These are phyloP conservation scores for Mrakia frigida DNA, from an alignment of 768 basidiomycete genomes.

Conservation along the genomic window DNA sequence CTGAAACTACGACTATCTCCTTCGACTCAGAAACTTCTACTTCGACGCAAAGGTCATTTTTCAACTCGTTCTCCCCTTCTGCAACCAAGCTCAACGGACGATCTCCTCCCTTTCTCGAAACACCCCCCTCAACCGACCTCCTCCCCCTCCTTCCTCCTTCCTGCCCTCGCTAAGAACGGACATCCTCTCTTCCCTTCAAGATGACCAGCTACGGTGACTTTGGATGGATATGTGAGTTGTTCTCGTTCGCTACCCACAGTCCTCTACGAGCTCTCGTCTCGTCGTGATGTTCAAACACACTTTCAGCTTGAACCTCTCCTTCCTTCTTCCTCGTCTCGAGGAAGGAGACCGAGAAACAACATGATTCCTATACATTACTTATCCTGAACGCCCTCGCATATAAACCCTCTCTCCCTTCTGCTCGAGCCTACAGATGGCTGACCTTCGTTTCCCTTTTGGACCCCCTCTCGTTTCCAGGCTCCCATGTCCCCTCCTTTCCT, in stretches of 20 bases:
- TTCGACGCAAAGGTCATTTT: not conserved
- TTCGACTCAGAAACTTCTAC: not conserved
- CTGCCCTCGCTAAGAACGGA: not conserved
- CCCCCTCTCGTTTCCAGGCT: slow-evolving; percentile 5
- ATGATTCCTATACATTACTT: not conserved
- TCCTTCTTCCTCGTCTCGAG: slow-evolving; percentile 3
- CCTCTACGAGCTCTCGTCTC: not conserved
- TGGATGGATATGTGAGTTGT: not conserved
- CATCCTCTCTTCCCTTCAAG: not conserved
- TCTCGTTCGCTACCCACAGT: not conserved
- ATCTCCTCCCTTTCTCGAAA: not conserved
- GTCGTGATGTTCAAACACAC: not conserved
- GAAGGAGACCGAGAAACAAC: not conserved
- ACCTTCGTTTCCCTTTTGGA: not conserved
- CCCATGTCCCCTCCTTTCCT: slow-evolving; percentile 6
- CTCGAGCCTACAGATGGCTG: too few species aligned
- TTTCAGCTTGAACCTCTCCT: not conserved
- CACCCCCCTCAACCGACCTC: too few species aligned
- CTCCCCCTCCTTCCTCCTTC: not conserved
- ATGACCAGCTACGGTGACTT: slow-evolving; percentile 1
- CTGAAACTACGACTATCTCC: too few species aligned
- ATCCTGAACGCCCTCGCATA: slow-evolving; percentile 3
- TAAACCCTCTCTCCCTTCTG: not conserved
- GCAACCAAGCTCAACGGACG: not conserved
- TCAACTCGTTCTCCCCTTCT: not conserved